Evolutionary conservation across 805 yeast species (phyloP).

Genomic region (Zygosaccharomyces lentus): DNA sequence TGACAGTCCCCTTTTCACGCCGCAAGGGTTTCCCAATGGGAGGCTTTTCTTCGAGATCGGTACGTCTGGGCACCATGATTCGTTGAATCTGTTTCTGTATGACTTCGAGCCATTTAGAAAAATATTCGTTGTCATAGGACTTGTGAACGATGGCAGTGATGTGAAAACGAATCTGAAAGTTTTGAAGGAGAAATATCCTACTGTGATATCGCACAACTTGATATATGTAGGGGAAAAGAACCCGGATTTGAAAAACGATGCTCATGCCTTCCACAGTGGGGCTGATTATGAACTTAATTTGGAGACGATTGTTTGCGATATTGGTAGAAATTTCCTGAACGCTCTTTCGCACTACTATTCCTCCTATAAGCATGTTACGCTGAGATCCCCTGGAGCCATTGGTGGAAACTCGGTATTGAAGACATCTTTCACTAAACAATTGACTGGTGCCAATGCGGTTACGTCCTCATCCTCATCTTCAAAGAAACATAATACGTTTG

Average conservation of each 20-base stretch:
- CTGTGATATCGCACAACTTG: constrained; percentile 31
- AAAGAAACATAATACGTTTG: constrained; percentile 21
- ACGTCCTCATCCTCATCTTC: constrained; percentile 7
- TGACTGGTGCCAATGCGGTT: constrained; percentile 4
- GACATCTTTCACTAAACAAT: constrained; percentile 31
- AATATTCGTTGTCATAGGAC: constrained; percentile 57
- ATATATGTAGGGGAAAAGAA: constrained; percentile 17
- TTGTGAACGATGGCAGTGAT: constrained; percentile 32
- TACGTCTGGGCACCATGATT: constrained; percentile 39
- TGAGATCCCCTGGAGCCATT: constrained; percentile 74
- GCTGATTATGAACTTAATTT: constrained; percentile 26
- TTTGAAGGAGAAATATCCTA: constrained; percentile 37
- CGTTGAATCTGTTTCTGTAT: constrained; percentile 62
- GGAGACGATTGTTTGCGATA: constrained; percentile 70
- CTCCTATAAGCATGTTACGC: constrained; percentile 71
- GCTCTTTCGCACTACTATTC: constrained; percentile 66
- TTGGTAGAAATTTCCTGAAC: constrained; percentile 58
- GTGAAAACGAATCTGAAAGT: constrained; percentile 31
- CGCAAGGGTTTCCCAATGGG: constrained; percentile 82
- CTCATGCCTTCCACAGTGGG: constrained; percentile 7
- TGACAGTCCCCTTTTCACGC: constrained; percentile 59
- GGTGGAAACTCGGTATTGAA: constrained; percentile 46
- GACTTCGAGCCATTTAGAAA: constrained; percentile 90
- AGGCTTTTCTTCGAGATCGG: constrained; percentile 56
- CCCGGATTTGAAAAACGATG: not conserved